Percentiles rank a stretch among this genome's conserved stretches.
These are phyloP conservation scores for Phytophthora fragariae DNA, from an alignment of 352 stramenopile genomes.

Conservation along the genomic window DNA sequence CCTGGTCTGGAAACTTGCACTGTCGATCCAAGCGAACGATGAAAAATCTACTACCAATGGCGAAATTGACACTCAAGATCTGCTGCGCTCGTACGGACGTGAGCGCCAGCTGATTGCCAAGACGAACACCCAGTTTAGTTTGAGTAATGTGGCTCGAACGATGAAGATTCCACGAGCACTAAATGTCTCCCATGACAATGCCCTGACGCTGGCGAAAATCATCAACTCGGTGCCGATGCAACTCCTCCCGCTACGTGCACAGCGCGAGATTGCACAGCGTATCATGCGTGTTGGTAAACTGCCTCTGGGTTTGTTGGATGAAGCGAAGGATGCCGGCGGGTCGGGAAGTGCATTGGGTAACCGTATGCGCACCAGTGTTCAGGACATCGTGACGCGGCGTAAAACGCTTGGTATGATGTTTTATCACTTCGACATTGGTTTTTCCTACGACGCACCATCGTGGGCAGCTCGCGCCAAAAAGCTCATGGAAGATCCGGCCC, in stretches of 20 bases:
- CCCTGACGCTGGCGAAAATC: conserved; percentile 59
- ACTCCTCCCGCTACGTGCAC: conserved; percentile 54
- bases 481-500: conserved; percentile 67
- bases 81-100: conserved; percentile 85
- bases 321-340: conserved; percentile 30
- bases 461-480: conserved; percentile 57
- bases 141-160: conserved; percentile 87
- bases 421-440: conserved; percentile 89
- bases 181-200: conserved; percentile 85
- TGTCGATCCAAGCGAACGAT: conserved; percentile 49
- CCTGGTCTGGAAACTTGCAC: conserved; percentile 92
- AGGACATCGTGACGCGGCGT: conserved; percentile 62
- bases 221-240: conserved; percentile 77
- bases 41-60: not conserved
- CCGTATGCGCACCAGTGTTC: conserved; percentile 64
- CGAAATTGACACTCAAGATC: conserved; percentile 21
- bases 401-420: conserved; percentile 86
- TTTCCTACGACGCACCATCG: conserved; percentile 66
- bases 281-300: conserved; percentile 77
- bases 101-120: conserved; percentile 81
- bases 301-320: conserved; percentile 65
- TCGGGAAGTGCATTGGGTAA: conserved; percentile 57
- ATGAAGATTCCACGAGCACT: conserved; percentile 86
- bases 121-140: conserved; percentile 81
- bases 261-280: conserved; percentile 70